Base-by-base conservation (phyloP, 805 yeast species). In the Sugiyamaella smithiae region DNA sequence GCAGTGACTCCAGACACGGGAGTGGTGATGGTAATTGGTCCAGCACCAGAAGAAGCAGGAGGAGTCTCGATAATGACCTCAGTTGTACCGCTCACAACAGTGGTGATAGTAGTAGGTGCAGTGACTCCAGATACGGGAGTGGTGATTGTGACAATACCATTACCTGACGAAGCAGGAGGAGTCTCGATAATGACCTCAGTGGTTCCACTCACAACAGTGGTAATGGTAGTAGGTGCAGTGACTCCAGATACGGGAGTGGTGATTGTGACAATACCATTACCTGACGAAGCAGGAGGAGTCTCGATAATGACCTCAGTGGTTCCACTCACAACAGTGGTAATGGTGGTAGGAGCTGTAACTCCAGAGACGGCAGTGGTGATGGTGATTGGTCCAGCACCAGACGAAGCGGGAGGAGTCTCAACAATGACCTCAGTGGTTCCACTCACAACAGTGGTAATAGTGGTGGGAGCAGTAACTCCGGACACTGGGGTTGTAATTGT, bases 281-380 rank as follows among this genome's bases (percentile, higher is more conserved):
- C n/a, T 5, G 40, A 36, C 4, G 40, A 36, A 20, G 40, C 12
- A 36, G 40, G 17, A 4, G 40, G 40, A 8, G 40, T 36, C 40
- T 36, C 40, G 20, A 36, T 20, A 20, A 36, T 36, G 24, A 36
- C 40, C 6, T 19, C 45, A 9, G 45, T 25, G 5, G 37, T 42
- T 7, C 45, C 38, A 11, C 29, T 28, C 20, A 19, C 32, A 28
- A n/a, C 20, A 25, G 45, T 28, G 14, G 38, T 36, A 5, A 45
- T 32, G 1, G 44, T 45, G n/a, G 49, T 31, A n/a, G 49, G 29
- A 37, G 49, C 49, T 2, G 16, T 17, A 7, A 20, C 20, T 16
- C 49, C 40, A 7, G 40, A 19, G 26, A 26, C 20, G 6, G 32
- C 31, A 26, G 40, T 41, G 2, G 49, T 45, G 2, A 45, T 24